Evolutionary conservation across 805 yeast genomes (phyloP).

Genomic region (Jamesozyma hellenica): DNA sequence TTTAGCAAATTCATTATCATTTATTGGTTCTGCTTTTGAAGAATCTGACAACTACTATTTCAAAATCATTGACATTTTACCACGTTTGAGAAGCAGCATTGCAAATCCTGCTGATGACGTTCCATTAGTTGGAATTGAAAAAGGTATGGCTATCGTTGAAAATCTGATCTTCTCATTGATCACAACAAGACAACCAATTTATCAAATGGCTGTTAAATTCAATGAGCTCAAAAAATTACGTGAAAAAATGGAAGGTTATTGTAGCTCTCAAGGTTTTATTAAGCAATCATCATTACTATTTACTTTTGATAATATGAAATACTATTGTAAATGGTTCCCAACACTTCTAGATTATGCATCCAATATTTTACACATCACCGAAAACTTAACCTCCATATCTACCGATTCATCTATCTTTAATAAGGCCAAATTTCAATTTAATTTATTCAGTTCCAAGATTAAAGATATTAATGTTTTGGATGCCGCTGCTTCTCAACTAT

Average conservation of each 20-base stretch:
- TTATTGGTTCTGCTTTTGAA: constrained; percentile 32
- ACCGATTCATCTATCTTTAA: constrained; percentile 14
- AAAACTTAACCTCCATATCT: background rate
- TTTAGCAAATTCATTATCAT: constrained; percentile 43
- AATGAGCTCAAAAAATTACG: constrained; percentile 14
- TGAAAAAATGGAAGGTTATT: constrained; percentile 15
- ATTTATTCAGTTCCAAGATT: constrained; percentile 8
- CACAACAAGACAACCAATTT: constrained; percentile 41
- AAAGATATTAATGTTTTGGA: constrained; percentile 12
- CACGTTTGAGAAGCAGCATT: constrained; percentile 62
- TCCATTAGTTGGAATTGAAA: constrained; percentile 58
- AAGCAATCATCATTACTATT: constrained; percentile 7
- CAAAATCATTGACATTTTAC: constrained; percentile 67
- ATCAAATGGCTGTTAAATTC: constrained; percentile 18
- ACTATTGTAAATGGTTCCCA: constrained; percentile 28
- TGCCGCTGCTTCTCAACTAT: constrained; percentile 3
- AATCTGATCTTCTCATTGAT: constrained; percentile 53
- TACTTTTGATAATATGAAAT: constrained; percentile 7
- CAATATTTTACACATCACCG: constrained; percentile 11
- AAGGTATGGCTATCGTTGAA: constrained; percentile 69
- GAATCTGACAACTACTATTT: constrained; percentile 50
- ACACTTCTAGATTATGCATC: constrained; percentile 27
- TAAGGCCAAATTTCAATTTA: constrained; percentile 9
- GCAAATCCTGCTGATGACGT: constrained; percentile 58
- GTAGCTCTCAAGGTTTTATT: constrained; percentile 14